These are phyloP conservation scores for Oleoguttula mirabilis DNA, from an alignment of 495 filamentous ascomycete species.

Conservation along the genomic window DNA sequence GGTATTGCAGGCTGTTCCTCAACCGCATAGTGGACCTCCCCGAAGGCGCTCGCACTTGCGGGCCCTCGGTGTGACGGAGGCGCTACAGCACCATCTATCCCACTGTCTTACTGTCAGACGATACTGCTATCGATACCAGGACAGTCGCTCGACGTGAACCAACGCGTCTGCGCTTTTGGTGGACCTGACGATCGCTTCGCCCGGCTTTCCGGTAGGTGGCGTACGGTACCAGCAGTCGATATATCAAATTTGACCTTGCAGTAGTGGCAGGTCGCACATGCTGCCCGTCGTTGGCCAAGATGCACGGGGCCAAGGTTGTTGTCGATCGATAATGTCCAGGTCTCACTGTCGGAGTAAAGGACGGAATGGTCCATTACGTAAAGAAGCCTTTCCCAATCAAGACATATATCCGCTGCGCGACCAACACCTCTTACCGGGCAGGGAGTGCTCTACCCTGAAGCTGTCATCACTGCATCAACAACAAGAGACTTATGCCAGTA, in stretches of 20 bases:
- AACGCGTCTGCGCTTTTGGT: background rate
- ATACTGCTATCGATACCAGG: background rate
- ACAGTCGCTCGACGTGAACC: background rate
- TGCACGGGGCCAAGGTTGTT: background rate
- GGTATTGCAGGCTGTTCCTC: too few species aligned
- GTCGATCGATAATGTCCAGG: too few species aligned
- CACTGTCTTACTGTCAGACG: background rate
- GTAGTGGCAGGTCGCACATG: background rate
- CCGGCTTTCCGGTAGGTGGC: background rate
- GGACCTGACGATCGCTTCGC: background rate
- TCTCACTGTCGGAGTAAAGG: too few species aligned
- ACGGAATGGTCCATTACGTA: too few species aligned
- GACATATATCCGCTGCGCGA: too few species aligned
- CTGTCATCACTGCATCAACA: too few species aligned
- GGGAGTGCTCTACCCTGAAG: too few species aligned
- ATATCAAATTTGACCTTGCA: background rate
- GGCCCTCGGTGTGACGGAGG: background rate
- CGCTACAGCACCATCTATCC: background rate
- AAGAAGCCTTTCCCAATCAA: too few species aligned
- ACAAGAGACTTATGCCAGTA: too few species aligned
- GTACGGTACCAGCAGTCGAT: background rate
- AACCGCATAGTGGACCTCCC: too few species aligned
- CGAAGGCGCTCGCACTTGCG: background rate
- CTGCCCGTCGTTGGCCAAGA: background rate
- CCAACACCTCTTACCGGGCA: too few species aligned